Percentiles rank a stretch among this genome's conserved stretches.
phyloP scores from a whole-genome alignment of 371 early-diverging fungal genomes.

The Scutellospora calospora region DNA sequence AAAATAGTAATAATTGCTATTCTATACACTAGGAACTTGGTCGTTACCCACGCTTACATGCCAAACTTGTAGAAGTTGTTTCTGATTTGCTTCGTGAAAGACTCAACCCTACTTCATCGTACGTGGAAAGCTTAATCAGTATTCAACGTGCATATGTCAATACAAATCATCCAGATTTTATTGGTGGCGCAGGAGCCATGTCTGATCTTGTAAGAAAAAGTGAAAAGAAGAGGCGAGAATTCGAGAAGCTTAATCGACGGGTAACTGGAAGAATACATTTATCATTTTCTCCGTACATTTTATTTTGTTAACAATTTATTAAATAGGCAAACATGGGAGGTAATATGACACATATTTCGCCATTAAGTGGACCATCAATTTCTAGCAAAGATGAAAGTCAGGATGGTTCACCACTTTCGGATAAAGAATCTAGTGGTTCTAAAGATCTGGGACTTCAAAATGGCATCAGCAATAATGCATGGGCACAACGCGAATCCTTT shows the following conservation, averaged over 20 bases:
- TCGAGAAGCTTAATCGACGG: slow-evolving; percentile 46
- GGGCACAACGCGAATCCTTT: slow-evolving; percentile 38
- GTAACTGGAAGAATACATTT: background rate
- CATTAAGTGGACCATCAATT: background rate
- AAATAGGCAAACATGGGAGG: background rate
- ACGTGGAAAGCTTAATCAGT: slow-evolving; percentile 83
- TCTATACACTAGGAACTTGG: slow-evolving; percentile 67
- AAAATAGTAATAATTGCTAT: slow-evolving; percentile 10
- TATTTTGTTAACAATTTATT: background rate
- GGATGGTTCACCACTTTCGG: slow-evolving; percentile 16
- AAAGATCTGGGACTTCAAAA: slow-evolving; percentile 14
- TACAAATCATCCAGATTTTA: slow-evolving; percentile 93
- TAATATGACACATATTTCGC: background rate
- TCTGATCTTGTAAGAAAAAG: slow-evolving; percentile 61
- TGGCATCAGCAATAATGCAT: slow-evolving; percentile 5
- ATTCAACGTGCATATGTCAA: slow-evolving; percentile 93
- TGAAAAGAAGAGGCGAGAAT: slow-evolving; percentile 61
- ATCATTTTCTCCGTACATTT: background rate
- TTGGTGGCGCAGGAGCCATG: slow-evolving; percentile 80
- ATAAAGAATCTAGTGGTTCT: slow-evolving; percentile 25
- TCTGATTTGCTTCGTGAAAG: slow-evolving; percentile 85
- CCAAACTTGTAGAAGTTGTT: slow-evolving; percentile 77
- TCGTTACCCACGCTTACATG: slow-evolving; percentile 84
- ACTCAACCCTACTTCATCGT: slow-evolving; percentile 71
- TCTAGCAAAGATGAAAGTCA: slow-evolving; percentile 11